Evolutionary conservation across 768 basidiomycete genomes (phyloP).

Genomic region (Mycena chlorophos): DNA sequence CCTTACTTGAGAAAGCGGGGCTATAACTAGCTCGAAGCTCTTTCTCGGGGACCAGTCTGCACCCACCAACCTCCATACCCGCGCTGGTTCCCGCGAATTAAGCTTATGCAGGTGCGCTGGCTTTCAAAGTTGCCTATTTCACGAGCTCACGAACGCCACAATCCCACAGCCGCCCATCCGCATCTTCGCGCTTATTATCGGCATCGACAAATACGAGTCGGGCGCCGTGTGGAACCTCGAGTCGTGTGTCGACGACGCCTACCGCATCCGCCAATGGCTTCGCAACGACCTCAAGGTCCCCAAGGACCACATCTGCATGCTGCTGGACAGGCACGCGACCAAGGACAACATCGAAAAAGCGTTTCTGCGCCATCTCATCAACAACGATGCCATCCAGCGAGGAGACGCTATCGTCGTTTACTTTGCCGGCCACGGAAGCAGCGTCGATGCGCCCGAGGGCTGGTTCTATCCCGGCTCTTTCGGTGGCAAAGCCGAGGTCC

Average conservation of each 20-base stretch:
- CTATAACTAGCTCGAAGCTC: not conserved
- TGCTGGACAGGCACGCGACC: conserved; percentile 61
- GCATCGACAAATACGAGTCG: conserved; percentile 70
- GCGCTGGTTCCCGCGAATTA: not conserved
- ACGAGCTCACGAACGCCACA: not conserved
- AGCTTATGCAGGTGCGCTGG: conserved; percentile 13
- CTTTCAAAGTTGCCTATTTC: not conserved
- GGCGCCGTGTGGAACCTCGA: conserved; percentile 63
- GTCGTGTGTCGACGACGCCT: conserved; percentile 65
- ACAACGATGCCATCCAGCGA: conserved; percentile 56
- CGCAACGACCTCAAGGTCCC: conserved; percentile 57
- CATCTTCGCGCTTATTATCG: conserved; percentile 66
- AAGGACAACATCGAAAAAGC: conserved; percentile 59
- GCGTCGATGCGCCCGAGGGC: conserved; percentile 52
- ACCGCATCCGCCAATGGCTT: conserved; percentile 58
- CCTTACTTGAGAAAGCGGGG: not conserved
- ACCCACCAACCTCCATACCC: not conserved
- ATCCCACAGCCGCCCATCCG: conserved; percentile 42
- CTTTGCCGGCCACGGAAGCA: conserved; percentile 75
- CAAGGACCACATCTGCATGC: conserved; percentile 53
- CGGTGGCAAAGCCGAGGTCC: conserved; percentile 47
- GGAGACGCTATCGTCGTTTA: conserved; percentile 70
- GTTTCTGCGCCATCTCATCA: conserved; percentile 62
- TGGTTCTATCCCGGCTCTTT: conserved; percentile 53
- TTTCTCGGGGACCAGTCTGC: not conserved